Evolutionary conservation across 2,329 filamentous ascomycete genomes (phyloP).

Genomic region (Colletotrichum liriopes): DNA sequence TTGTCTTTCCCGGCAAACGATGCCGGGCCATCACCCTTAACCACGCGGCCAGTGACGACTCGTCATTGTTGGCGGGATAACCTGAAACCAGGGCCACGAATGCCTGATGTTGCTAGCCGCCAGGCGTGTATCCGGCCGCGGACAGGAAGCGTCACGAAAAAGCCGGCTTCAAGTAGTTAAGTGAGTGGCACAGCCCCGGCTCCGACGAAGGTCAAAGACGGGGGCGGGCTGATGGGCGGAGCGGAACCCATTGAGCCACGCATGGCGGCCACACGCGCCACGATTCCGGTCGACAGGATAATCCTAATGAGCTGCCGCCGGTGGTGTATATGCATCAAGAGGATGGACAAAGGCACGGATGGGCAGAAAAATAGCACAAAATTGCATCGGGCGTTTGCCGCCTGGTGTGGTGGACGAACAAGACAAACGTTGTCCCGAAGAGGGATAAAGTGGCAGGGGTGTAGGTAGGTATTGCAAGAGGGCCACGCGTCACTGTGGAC

Average conservation of each 20-base stretch:
- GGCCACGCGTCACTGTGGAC: slow-evolving; percentile 40
- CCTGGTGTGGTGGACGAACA: slow-evolving; percentile 8
- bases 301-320: background rate
- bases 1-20: background rate
- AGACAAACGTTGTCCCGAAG: slow-evolving; percentile 19
- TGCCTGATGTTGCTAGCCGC: slow-evolving; percentile 23
- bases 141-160: slow-evolving; percentile 12
- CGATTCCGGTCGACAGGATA: slow-evolving; percentile 15
- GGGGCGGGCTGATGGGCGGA: slow-evolving; percentile 26
- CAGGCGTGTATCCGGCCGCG: slow-evolving; percentile 15
- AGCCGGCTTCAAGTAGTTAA: background rate
- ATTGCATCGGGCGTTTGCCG: slow-evolving; percentile 12
- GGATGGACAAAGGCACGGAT: background rate
- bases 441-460: slow-evolving; percentile 5
- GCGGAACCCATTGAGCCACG: slow-evolving; percentile 27
- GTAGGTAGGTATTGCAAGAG: background rate
- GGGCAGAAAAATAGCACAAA: slow-evolving; percentile 1
- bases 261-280: slow-evolving; percentile 10
- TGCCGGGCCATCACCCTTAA: slow-evolving; percentile 5
- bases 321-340: slow-evolving; percentile 14
- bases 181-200: background rate
- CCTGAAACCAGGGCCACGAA: slow-evolving; percentile 29
- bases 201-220: background rate
- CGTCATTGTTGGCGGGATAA: slow-evolving; percentile 10
- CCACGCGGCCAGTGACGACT: slow-evolving; percentile 38